These are phyloP conservation scores for Prunella vulgaris DNA, from an alignment of 257 asterid genomes.

Conservation along the genomic window DNA sequence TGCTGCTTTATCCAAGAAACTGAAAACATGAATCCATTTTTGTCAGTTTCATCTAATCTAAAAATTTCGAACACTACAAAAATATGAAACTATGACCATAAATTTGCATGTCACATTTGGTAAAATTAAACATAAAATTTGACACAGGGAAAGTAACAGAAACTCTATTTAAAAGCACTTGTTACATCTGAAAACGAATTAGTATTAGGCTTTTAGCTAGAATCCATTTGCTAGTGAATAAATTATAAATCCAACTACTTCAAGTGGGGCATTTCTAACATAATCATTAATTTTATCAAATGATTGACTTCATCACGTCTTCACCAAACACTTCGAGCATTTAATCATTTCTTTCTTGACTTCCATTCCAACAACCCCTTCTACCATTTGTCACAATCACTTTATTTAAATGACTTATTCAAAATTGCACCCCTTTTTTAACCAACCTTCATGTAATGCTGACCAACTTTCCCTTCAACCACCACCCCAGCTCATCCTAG, in stretches of 20 bases:
- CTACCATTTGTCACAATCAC: neutral
- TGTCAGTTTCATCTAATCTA: neutral
- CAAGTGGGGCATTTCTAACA: neutral
- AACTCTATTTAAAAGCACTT: no score
- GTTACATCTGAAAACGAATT: neutral
- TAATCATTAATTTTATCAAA: neutral
- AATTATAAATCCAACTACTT: neutral
- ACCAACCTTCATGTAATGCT: neutral
- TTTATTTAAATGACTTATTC: neutral
- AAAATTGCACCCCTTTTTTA: neutral
- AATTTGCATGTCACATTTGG: neutral
- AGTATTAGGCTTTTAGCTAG: neutral
- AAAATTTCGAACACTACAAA: no score
- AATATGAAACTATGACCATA: no score
- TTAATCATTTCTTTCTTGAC: neutral
- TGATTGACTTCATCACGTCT: neutral
- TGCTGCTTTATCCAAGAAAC: constrained; percentile 71
- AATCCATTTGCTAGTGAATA: neutral
- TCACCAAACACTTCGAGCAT: neutral
- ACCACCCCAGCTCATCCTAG: neutral
- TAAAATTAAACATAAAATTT: neutral
- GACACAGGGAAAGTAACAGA: no score
- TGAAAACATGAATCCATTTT: constrained; percentile 9
- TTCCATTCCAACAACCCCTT: neutral
- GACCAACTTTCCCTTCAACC: neutral